Evolutionary conservation across 768 basidiomycete genomes (phyloP), one percentile per base, ranked within the genome.

Genomic region (Filobasidium floriforme): DNA sequence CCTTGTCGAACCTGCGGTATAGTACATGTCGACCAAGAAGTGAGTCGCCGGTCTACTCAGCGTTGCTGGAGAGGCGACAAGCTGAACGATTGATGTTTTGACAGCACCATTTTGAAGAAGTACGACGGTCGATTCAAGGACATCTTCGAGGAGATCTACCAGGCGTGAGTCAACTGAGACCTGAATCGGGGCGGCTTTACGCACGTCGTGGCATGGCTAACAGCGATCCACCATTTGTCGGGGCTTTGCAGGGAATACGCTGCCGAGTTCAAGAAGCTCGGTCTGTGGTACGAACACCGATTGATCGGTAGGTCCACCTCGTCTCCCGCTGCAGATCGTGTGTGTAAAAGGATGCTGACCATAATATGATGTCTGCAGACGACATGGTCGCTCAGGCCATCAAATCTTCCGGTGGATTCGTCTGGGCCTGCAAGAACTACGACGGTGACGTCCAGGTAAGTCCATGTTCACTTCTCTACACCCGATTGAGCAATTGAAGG

Each of bases 91-190:
- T 65, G 68, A 12, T 5, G 24, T 14, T 41, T 1, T 60, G 29
- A 7, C 63, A 78, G 76, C 73, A 80, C 79, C 28, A 80, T 80
- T 66, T 65, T 80, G 70, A 79, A 80, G 66, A 92, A 88, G 77
- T 99, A 99, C 79, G 96, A 98, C 75, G 96, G 96, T 52, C 86
- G 93, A 37, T 99, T 98, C 86, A 99, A 99, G 83, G 96, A 99
- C 74, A 92, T 94, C 76, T 96, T 99, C 87, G 87, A 97, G 79
- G 92, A 96, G 74, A 87, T 97, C 73, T 99, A 91, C 78, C 90
- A 94, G 7, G 73, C 81, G 83, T 81, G 59, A 46, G 76, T 59
- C 19, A 12, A 61, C 22, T 15, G 28, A 37, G 41, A 26, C 32
- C 54, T 51, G 0, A n/a, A n/a, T n/a, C n/a, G n/a, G n/a, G n/a